Conservation (phyloP, 805 yeast species). For the Cyberlindnera lachancei region DNA sequence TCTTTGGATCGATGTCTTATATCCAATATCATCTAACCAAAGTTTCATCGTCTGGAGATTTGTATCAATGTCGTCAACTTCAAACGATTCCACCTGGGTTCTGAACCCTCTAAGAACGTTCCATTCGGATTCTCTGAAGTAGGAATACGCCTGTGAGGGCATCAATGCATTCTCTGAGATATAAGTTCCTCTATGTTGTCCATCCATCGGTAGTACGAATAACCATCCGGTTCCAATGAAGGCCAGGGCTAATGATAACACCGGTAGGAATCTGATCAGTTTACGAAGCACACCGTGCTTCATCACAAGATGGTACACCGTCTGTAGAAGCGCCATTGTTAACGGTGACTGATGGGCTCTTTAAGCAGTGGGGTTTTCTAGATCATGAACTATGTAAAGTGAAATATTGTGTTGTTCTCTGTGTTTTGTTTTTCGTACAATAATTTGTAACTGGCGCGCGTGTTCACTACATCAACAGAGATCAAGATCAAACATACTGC, state of each 20-base stretch:
- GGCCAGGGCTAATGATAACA: slow-evolving; percentile 34
- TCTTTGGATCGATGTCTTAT: slow-evolving; percentile 45
- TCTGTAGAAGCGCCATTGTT: slow-evolving; percentile 45
- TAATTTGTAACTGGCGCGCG: no score
- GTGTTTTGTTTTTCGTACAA: not conserved
- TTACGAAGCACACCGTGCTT: slow-evolving; percentile 41
- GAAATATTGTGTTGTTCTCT: no score
- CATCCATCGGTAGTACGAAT: slow-evolving; percentile 65
- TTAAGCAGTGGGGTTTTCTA: no score
- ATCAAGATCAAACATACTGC: no score
- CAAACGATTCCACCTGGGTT: slow-evolving; percentile 31
- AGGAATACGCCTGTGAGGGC: slow-evolving; percentile 93
- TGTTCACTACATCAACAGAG: no score
- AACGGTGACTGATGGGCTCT: no score
- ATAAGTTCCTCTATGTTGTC: slow-evolving; percentile 76
- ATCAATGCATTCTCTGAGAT: slow-evolving; percentile 92
- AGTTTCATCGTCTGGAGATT: slow-evolving; percentile 36
- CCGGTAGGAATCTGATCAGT: slow-evolving; percentile 35
- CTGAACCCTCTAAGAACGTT: slow-evolving; percentile 82
- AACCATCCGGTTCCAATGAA: slow-evolving; percentile 50
- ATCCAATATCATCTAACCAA: slow-evolving; percentile 71
- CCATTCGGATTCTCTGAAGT: slow-evolving; percentile 94
- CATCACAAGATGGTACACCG: slow-evolving; percentile 34
- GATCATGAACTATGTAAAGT: no score
- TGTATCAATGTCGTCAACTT: slow-evolving; percentile 24